Evolutionary conservation across 192 early-diverging fungal species (phyloP).

Genomic region (Thamnidium elegans): DNA sequence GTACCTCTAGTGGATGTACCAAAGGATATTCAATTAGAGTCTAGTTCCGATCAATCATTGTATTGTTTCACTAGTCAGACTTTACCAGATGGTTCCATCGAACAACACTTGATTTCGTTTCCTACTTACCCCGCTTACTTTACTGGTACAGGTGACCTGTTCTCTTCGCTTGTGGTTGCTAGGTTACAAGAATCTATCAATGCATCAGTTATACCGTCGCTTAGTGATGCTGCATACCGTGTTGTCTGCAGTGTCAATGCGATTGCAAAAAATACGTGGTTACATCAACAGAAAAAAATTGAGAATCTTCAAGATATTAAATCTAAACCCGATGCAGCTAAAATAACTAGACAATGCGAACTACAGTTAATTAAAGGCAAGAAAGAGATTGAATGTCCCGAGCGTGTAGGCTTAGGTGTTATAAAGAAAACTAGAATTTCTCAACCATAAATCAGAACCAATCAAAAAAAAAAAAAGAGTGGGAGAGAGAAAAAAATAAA

Average conservation of each 20-base stretch:
- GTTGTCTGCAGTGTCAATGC: slow-evolving; percentile 69
- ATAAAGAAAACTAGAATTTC: not conserved
- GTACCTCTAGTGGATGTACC: slow-evolving; percentile 39
- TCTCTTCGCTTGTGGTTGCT: slow-evolving; percentile 72
- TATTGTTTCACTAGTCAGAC: slow-evolving; percentile 30
- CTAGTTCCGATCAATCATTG: not conserved
- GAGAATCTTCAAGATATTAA: slow-evolving; percentile 16
- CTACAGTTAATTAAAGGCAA: slow-evolving; percentile 68
- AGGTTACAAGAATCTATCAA: slow-evolving; percentile 46
- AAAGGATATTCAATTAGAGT: slow-evolving; percentile 9
- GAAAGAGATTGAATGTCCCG: slow-evolving; percentile 56
- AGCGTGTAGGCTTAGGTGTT: not conserved
- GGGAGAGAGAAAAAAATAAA: not conserved
- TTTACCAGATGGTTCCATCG: slow-evolving; percentile 12
- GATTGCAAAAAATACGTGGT: slow-evolving; percentile 63
- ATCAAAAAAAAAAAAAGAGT: not conserved
- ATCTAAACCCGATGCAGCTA: slow-evolving; percentile 32
- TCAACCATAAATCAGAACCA: too few relatives aligned
- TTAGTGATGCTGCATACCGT: slow-evolving; percentile 59
- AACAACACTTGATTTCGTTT: slow-evolving; percentile 70
- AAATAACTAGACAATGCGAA: slow-evolving; percentile 61
- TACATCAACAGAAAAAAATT: slow-evolving; percentile 33
- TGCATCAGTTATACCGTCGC: slow-evolving; percentile 15
- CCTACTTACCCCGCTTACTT: slow-evolving; percentile 74
- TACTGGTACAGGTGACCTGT: slow-evolving; percentile 93